Base-by-base conservation (phyloP, 768 basidiomycete genomes). In the Cystofilobasidium capitatum region DNA sequence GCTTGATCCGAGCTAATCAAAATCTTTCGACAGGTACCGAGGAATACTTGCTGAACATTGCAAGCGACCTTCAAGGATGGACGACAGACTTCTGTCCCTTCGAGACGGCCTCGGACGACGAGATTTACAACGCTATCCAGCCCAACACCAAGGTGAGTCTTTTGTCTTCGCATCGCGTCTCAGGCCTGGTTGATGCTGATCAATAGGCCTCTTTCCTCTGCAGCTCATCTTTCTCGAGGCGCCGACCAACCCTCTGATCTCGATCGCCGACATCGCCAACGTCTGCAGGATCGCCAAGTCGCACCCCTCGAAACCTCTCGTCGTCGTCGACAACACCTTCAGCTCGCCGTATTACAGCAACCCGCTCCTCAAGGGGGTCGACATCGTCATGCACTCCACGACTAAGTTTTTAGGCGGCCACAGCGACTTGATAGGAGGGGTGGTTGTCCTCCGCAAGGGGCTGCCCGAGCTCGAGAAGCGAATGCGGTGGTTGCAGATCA, bases 361-460 rank as follows among this genome's bases (percentile, higher is more conserved):
- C 0, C 93, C 93, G 0, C 82, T 87, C 65, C 83, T 33, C 84
- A 74, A 78, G 22, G 77, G 80, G 20, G 94, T 91, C 17, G 91
- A 94, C 75, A 79, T 96, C 71, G 88, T 91, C 71, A 70, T 91
- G 6, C 91, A 96, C 29, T 74, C 73, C 6, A 67, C 76, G 16
- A 90, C 87, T 0, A 96, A 98, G 77, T 96, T 94, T 79, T 81
- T 94, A 74, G 89, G 91, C 74, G 94, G 94, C 0, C 93, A 96
- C 78, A 33, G 24, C 14, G 35, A 37, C n/a, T 37, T 65, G 26
- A 81, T 96, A 73, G 89, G 92, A 83, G 93, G 93, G 49, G 85
- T 86, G 0, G 77, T 88, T 64, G 84, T 92, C 71, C 81, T 92
- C 8, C 66, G 73, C 14, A 35, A 66, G 36, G 72, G 61, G 8